These are phyloP conservation scores for Cladosporium sp. DNA, from an alignment of 2,329 filamentous ascomycete genomes.

Conservation along the genomic window DNA sequence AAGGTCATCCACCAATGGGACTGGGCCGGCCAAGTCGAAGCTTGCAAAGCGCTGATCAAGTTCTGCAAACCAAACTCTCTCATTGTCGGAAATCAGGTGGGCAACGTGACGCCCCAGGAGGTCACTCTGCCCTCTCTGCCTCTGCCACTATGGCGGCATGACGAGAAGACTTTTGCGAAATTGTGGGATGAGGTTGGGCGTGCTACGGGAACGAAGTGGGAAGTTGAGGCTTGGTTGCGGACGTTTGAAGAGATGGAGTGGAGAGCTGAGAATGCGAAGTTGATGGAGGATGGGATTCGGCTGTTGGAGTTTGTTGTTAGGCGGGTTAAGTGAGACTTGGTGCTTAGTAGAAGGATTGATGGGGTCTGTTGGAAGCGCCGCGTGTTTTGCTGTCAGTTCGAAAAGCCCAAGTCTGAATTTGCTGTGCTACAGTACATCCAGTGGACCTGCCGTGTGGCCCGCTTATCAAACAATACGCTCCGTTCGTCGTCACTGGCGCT, in stretches of 20 bases:
- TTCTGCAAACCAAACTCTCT: conserved; percentile 33
- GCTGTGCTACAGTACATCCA: no score
- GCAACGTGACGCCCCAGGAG: conserved; percentile 27
- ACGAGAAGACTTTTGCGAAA: conserved; percentile 30
- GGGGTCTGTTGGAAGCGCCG: no score
- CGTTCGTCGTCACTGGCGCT: not conserved
- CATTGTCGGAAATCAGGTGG: conserved; percentile 37
- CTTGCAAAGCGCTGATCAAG: conserved; percentile 28
- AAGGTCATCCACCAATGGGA: conserved; percentile 40
- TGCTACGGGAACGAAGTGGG: conserved; percentile 35
- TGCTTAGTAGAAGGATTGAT: no score
- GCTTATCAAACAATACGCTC: no score
- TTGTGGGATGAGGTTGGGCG: conserved; percentile 36
- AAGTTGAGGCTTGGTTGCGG: conserved; percentile 13
- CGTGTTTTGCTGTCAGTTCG: no score
- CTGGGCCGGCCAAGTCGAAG: conserved; percentile 35
- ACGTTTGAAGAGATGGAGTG: conserved; percentile 10
- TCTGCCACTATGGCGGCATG: conserved; percentile 30
- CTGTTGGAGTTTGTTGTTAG: conserved; percentile 15
- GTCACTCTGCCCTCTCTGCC: not conserved
- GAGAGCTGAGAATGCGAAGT: conserved; percentile 8
- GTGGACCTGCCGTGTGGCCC: no score
- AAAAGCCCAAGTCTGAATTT: no score
- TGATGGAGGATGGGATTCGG: conserved; percentile 7
- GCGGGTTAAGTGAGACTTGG: not conserved